Conservation (phyloP, 306 rosid genomes). For the Trifolium subterraneum region DNA sequence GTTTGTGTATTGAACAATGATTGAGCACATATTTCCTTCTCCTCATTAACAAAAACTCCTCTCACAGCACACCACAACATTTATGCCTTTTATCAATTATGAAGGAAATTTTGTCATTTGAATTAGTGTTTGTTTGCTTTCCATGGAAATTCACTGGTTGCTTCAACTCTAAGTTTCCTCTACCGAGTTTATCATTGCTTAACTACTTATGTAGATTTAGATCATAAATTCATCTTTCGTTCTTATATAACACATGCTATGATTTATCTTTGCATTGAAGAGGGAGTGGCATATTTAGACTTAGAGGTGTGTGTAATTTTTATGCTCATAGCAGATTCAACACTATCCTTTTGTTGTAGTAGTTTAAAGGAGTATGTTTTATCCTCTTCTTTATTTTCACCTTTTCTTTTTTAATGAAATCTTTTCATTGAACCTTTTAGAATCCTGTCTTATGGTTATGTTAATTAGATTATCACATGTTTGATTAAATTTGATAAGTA, state of each 20-base stretch:
- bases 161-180: slow-evolving; percentile 1
- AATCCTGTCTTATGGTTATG: too few relatives aligned
- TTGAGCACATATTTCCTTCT: not conserved
- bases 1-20: not conserved
- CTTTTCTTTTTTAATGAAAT: too few relatives aligned
- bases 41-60: not conserved
- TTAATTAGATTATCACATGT: not conserved
- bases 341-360: too few relatives aligned
- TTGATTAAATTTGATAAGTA: slow-evolving; percentile 22
- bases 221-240: not conserved
- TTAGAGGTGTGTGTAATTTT: not conserved
- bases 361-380: too few relatives aligned
- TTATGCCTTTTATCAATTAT: slow-evolving; percentile 2
- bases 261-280: slow-evolving; percentile 6
- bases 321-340: too few relatives aligned
- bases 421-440: too few relatives aligned
- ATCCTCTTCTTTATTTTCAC: too few relatives aligned
- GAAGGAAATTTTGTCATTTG: slow-evolving; percentile 13
- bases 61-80: not conserved
- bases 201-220: too few relatives aligned
- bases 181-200: slow-evolving; percentile 6
- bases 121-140: not conserved
- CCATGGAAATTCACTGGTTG: not conserved
- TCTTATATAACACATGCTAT: not conserved
- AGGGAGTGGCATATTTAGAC: slow-evolving; percentile 3